Evolutionary conservation across 352 stramenopile species (phyloP).

Genomic region (Peronospora destructor): DNA sequence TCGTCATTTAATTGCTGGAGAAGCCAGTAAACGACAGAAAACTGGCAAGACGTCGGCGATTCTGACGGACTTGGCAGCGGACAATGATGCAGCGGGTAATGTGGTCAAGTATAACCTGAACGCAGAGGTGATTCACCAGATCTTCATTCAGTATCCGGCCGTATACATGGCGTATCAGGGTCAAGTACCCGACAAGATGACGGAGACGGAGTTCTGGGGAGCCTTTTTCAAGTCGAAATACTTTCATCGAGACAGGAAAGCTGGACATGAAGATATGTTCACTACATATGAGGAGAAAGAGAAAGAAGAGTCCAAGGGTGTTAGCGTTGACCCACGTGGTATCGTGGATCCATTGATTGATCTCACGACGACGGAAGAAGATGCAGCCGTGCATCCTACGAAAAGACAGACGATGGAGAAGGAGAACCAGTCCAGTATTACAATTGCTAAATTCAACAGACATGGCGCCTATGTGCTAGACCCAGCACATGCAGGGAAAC

Average conservation of each 20-base stretch:
- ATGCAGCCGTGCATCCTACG: slow-evolving; percentile 39
- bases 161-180: slow-evolving; percentile 80
- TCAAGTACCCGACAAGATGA: slow-evolving; percentile 85
- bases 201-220: slow-evolving; percentile 84
- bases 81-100: slow-evolving; percentile 65
- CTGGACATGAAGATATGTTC: slow-evolving; percentile 79
- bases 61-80: slow-evolving; percentile 64
- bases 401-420: slow-evolving; percentile 31
- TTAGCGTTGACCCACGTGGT: slow-evolving; percentile 48
- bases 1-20: slow-evolving; percentile 73
- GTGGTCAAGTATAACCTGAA: slow-evolving; percentile 88
- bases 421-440: slow-evolving; percentile 54
- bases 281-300: slow-evolving; percentile 81
- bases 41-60: slow-evolving; percentile 81
- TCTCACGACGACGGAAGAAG: slow-evolving; percentile 63
- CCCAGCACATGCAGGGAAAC: slow-evolving; percentile 55
- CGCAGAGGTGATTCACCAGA: slow-evolving; percentile 85
- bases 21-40: slow-evolving; percentile 81
- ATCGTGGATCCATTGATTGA: slow-evolving; percentile 76
- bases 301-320: slow-evolving; percentile 39
- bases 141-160: slow-evolving; percentile 85
- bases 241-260: slow-evolving; percentile 79
- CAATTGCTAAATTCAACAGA: slow-evolving; percentile 83
- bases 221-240: slow-evolving; percentile 88
- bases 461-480: slow-evolving; percentile 80